Evolutionary conservation across 1,139 yeast species (phyloP).

Genomic region (Lodderomyces jiufengensis): DNA sequence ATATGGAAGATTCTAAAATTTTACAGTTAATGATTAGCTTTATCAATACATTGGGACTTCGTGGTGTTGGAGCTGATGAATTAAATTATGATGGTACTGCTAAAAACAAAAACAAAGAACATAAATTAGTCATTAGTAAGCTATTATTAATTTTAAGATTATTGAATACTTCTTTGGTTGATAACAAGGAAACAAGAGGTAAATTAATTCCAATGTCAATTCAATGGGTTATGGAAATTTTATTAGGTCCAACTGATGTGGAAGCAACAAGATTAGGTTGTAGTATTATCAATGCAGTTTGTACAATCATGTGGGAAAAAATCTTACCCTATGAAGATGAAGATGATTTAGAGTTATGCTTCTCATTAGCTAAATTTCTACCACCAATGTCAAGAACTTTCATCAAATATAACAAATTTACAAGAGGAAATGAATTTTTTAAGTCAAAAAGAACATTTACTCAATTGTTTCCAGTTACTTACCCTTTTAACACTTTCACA

Average conservation of each 20-base stretch:
- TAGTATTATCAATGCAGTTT: constrained; percentile 50
- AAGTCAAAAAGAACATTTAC: constrained; percentile 63
- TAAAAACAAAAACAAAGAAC: constrained; percentile 39
- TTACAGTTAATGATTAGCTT: constrained; percentile 38
- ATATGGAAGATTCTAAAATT: constrained; percentile 38
- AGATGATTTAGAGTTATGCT: constrained; percentile 30
- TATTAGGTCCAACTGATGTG: constrained; percentile 49
- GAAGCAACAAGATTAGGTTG: constrained; percentile 63
- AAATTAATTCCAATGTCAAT: constrained; percentile 50
- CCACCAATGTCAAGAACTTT: constrained; percentile 53
- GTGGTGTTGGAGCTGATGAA: constrained; percentile 50
- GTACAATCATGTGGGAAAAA: constrained; percentile 36
- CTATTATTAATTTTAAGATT: constrained; percentile 58
- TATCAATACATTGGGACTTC: constrained; percentile 48
- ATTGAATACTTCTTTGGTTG: constrained; percentile 46
- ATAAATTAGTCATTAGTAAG: constrained; percentile 53
- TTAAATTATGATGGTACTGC: constrained; percentile 22
- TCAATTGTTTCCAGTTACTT: constrained; percentile 60
- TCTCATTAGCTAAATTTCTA: constrained; percentile 47
- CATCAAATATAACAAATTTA: constrained; percentile 49
- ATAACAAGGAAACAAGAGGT: constrained; percentile 34
- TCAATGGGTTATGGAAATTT: constrained; percentile 62
- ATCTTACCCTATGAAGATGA: constrained; percentile 20
- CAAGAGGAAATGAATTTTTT: constrained; percentile 50
- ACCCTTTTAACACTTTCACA: constrained; percentile 64